These are phyloP conservation scores for Cydonia oblonga DNA, from an alignment of 331 rosid species.

Conservation along the genomic window DNA sequence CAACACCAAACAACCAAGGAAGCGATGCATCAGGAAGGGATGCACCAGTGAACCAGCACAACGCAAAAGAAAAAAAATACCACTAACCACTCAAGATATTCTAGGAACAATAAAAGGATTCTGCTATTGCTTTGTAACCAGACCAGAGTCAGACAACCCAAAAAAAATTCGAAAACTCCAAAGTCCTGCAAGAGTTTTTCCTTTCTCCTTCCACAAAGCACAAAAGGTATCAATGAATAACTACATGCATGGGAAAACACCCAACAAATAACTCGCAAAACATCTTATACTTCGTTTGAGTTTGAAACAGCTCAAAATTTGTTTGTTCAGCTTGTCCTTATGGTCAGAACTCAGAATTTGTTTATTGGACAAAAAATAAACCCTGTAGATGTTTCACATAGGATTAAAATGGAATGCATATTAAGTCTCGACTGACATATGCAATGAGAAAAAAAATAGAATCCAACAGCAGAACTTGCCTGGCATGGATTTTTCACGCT, in stretches of 20 bases:
- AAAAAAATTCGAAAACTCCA: neutral
- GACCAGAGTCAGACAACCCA: neutral
- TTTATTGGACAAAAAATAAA: neutral
- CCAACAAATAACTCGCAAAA: neutral
- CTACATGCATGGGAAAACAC: neutral
- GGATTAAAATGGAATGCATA: neutral
- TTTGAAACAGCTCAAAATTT: neutral
- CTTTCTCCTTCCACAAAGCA: neutral
- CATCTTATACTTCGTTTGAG: neutral
- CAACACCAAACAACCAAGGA: too few relatives aligned
- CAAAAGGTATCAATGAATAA: neutral
- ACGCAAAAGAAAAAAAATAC: neutral
- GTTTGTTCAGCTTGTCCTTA: neutral
- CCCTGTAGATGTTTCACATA: neutral
- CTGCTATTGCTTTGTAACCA: neutral
- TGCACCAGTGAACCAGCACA: neutral
- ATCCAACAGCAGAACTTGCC: slow-evolving; percentile 33
- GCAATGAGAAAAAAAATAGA: neutral
- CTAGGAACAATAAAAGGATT: neutral
- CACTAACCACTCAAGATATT: neutral
- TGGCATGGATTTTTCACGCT: slow-evolving; percentile 37
- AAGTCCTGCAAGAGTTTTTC: neutral
- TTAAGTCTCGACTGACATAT: neutral
- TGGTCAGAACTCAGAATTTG: neutral
- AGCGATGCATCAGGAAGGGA: too few relatives aligned